phyloP scores from a whole-genome alignment of 139 green algal genomes.

The Microglena sp. region DNA sequence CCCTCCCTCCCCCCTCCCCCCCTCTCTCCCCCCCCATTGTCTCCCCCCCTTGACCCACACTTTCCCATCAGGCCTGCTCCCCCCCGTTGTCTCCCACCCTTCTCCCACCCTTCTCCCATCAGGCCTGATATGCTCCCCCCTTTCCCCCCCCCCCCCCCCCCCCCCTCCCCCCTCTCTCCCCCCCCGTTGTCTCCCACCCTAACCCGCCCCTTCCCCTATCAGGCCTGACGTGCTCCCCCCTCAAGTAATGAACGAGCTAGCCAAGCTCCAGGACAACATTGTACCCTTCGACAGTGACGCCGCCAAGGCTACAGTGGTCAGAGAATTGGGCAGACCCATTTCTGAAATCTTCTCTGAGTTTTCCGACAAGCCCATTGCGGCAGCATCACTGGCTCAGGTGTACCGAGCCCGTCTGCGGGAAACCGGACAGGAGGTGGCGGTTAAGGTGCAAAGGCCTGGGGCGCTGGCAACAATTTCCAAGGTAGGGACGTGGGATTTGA shows the following conservation, averaged over 20 bases:
- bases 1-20: no score
- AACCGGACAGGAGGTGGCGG: conserved; percentile 76
- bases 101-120: no score
- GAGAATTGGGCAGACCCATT: conserved; percentile 65
- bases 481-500: no score
- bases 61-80: no score
- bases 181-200: no score
- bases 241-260: conserved; percentile 70
- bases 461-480: conserved; percentile 76
- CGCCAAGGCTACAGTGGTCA: conserved; percentile 52
- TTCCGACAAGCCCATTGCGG: conserved; percentile 65
- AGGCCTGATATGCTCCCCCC: no score
- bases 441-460: conserved; percentile 89
- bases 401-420: conserved; percentile 62
- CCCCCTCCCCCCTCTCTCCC: no score
- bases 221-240: conserved; percentile 83
- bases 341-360: conserved; percentile 77
- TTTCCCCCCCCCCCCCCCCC: no score
- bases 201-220: not conserved
- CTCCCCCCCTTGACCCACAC: no score
- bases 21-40: no score
- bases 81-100: no score
- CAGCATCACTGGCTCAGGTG: conserved; percentile 87
- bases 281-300: conserved; percentile 55
- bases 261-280: conserved; percentile 84